Evolutionary conservation across 2,329 filamentous ascomycete species (phyloP), one percentile per base, ranked within the genome.

Genomic region (Ophiostoma quercus): DNA sequence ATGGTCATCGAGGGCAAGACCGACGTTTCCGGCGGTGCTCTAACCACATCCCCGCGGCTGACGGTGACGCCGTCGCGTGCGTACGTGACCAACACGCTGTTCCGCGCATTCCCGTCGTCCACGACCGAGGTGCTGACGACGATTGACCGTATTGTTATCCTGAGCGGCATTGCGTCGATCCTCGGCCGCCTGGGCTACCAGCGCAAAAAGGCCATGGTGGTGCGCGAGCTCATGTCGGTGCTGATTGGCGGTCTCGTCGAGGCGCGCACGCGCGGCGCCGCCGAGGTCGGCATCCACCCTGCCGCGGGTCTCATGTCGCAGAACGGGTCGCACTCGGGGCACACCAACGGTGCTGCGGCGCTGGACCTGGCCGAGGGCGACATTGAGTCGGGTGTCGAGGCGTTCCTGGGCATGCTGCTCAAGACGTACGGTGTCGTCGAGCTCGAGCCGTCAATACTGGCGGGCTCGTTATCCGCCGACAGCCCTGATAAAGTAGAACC

Each of bases 211-310:
- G 93, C 92, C 4, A 90, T 98, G 80, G 88, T 97, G 0, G 85
- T 97, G 75, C 89, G 92, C 74, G 93, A 97, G 76, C 84, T 98
- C 67, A 85, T 99, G 9, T 90, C 89, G 3, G 88, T 93, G 19
- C 83, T 98, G 57, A 92, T 96, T 68, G 90, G 89, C 43, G 93
- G 92, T 2, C 84, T 99, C 9, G 90, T 97, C 4, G 92, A 97
- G 79, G 95, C 95, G 19, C 87, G 95, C 54, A 97, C 96, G 66
- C 86, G 94, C 66, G 94, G 94, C 41, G 95, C 95, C 57, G 94
- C 95, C n/a, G 95, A 98, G 77, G 92, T 95, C 76, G 95, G 94
- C 3, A 92, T 99, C 47, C 94, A 98, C 79, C 95, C 95, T 57
- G 94, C 94, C 22, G 92, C 94, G 11, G 94, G 92, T 0, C 82